A percentile compares a stretch with the other conserved stretches of the same genome.
Conservation (phyloP, 108 stramenopile species). For the Cafeteria roenbergensis region DNA sequence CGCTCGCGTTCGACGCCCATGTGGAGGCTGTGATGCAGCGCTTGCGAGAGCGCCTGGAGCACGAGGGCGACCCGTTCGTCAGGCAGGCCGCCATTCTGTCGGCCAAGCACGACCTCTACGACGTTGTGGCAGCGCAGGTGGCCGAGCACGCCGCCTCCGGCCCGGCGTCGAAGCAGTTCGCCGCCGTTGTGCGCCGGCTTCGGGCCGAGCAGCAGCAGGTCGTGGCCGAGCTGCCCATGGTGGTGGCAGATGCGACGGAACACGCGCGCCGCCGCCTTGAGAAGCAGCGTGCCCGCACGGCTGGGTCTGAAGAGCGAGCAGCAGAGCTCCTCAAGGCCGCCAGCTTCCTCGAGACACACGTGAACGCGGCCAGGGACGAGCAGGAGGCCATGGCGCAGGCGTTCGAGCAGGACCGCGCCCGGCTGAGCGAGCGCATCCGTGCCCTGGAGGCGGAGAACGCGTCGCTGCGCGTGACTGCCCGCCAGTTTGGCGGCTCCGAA, state of each 20-base stretch:
- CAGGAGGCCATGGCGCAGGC: no score
- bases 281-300: background rate
- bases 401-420: no score
- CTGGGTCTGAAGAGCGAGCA: background rate
- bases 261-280: background rate
- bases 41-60: background rate
- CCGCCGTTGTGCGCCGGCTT: background rate
- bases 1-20: constrained; percentile 7
- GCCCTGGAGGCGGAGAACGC: no score
- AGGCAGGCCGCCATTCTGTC: background rate
- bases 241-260: background rate
- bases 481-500: no score
- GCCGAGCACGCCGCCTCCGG: background rate
- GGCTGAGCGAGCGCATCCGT: no score
- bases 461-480: no score
- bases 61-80: background rate
- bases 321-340: background rate
- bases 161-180: background rate
- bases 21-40: background rate
- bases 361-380: background rate
- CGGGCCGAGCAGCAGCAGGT: background rate
- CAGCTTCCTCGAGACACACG: background rate
- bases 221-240: background rate
- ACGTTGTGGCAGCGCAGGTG: constrained; percentile 6
- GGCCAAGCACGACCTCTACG: constrained; percentile 13